Evolutionary conservation across 2,329 filamentous ascomycete genomes (phyloP).

Genomic region (Aureobasidium sp.): DNA sequence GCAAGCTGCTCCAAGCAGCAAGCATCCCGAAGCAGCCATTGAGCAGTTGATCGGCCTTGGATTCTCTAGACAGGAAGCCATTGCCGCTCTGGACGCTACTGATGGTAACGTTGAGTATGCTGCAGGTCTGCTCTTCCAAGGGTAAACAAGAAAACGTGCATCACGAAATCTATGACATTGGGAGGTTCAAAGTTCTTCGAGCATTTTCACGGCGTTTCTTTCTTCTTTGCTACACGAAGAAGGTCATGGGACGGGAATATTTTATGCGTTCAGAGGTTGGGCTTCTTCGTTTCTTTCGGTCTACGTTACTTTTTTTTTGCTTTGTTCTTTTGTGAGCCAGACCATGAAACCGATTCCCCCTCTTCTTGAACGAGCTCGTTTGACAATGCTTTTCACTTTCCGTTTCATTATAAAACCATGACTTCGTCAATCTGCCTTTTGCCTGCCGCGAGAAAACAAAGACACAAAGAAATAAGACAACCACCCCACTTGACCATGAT

Average conservation of each 20-base stretch:
- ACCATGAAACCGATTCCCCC: background rate
- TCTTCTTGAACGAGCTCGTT: background rate
- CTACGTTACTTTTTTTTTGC: background rate
- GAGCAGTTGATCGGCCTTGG: conserved; percentile 70
- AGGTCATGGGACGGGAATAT: background rate
- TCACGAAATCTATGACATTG: background rate
- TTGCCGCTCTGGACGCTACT: conserved; percentile 72
- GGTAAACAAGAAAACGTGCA: background rate
- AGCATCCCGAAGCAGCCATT: conserved; percentile 56
- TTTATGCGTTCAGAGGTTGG: background rate
- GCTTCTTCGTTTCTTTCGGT: background rate
- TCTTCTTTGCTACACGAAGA: background rate
- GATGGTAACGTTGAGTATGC: conserved; percentile 81
- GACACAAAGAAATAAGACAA: background rate
- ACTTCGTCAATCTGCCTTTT: background rate
- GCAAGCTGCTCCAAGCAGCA: conserved; percentile 20
- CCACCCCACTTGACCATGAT: too few species aligned
- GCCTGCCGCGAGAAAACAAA: background rate
- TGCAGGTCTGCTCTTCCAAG: conserved; percentile 63
- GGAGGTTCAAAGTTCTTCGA: background rate
- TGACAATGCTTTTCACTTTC: background rate
- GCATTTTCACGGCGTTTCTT: background rate
- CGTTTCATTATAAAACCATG: background rate
- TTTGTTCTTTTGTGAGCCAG: background rate
- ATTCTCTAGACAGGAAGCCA: conserved; percentile 64